These are phyloP conservation scores for Beauveria sp. DNA, from an alignment of 2,329 filamentous ascomycete genomes.

Conservation along the genomic window DNA sequence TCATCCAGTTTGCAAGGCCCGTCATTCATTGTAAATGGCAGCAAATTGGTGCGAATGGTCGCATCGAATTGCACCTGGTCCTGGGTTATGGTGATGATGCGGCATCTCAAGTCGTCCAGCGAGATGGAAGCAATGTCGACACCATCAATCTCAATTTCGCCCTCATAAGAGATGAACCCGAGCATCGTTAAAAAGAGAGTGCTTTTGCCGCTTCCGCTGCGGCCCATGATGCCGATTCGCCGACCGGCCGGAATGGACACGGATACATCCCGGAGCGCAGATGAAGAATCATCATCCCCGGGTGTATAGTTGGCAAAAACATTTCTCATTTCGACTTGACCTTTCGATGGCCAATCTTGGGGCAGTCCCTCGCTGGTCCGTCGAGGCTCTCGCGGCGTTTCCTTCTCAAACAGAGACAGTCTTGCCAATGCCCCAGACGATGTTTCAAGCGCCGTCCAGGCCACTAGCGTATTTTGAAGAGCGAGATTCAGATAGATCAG, in stretches of 20 bases:
- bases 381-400: background rate
- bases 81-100: constrained; percentile 16
- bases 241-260: background rate
- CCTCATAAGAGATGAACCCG: background rate
- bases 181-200: background rate
- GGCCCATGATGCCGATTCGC: background rate
- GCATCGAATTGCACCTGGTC: constrained; percentile 14
- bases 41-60: background rate
- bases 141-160: background rate
- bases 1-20: background rate
- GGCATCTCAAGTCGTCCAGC: background rate
- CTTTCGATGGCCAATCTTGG: background rate
- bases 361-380: background rate
- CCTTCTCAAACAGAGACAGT: background rate
- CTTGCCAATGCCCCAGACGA: background rate
- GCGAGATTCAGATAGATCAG: background rate
- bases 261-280: background rate
- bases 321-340: background rate
- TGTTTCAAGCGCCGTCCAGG: background rate
- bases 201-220: background rate
- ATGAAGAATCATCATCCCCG: background rate
- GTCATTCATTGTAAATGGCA: background rate
- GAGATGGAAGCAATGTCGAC: background rate
- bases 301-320: background rate
- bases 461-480: background rate